Percentiles rank a stretch among this genome's conserved stretches.
These are phyloP conservation scores for Linum usitatissimum DNA, from an alignment of 345 rosid genomes.

Conservation along the genomic window DNA sequence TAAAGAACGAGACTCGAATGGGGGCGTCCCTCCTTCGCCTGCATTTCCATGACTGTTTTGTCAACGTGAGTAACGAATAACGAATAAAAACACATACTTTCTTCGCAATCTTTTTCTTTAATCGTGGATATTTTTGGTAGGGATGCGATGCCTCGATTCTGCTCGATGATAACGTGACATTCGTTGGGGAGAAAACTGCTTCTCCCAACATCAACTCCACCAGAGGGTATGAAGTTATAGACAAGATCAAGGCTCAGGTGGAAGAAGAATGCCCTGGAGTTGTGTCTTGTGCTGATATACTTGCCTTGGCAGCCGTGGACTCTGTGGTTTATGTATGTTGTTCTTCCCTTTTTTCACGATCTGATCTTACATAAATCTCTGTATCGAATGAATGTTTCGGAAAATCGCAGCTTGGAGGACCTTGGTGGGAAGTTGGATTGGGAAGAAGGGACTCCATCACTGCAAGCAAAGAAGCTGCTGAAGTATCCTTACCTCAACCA, in stretches of 20 bases:
- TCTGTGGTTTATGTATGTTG: not conserved
- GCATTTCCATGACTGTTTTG: conserved; percentile 46
- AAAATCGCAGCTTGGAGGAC: conserved; percentile 32
- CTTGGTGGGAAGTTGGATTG: conserved; percentile 29
- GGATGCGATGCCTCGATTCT: conserved; percentile 2
- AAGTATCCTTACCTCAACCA: conserved; percentile 27
- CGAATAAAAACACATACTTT: not conserved
- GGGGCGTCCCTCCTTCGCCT: conserved; percentile 35
- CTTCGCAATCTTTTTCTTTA: not conserved
- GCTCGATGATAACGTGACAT: not conserved
- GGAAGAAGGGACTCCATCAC: conserved; percentile 41
- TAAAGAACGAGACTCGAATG: conserved; percentile 19
- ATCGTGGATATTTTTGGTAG: not conserved
- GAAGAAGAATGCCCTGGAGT: not conserved
- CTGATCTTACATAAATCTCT: too few species aligned
- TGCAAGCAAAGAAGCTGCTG: conserved; percentile 28
- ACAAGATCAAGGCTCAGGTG: not conserved
- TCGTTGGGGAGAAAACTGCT: not conserved
- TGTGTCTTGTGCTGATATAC: conserved; percentile 7
- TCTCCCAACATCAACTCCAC: not conserved
- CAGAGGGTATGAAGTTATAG: not conserved
- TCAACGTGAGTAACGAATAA: conserved; percentile 18
- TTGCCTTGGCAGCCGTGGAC: conserved; percentile 1
- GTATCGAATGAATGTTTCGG: not conserved
- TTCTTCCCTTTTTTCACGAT: not conserved